Base-by-base conservation (phyloP, 305 asterid species). In the Rubia balearica region DNA sequence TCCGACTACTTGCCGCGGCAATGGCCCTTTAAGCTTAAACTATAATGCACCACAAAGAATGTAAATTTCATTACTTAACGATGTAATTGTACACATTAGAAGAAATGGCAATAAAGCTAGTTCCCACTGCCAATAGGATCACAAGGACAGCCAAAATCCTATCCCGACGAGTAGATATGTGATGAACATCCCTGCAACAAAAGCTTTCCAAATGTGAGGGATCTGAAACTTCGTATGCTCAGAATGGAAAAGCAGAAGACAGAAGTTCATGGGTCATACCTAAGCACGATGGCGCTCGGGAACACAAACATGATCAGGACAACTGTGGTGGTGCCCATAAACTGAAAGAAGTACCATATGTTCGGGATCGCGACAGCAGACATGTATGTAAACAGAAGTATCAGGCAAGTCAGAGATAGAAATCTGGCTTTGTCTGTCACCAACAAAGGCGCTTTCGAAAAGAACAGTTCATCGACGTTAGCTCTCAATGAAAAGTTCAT, bases 261-360 rank as follows among this genome's bases (percentile, higher is more conserved):
- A n/a, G 24, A 56, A 30, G 16, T 59, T 55, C 78, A 7, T 81
- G 1, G 24, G 21, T 57, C 62, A 57, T 57, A 93, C 98, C 97
- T 86, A 27, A 94, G 95, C 74, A 87, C 85, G 63, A 94, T 84
- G 3, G 90, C 85, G 86, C 96, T 82, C 6, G 98, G 98, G 79
- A 94, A 91, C 49, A 92, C 84, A 86, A 92, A 92, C 96, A 89
- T 87, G 78, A 92, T 84, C 83, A 78, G 90, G 86, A 92, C 83
- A 76, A 89, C 98, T 0, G 98, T 89, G 10, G 98, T 92, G 0
- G 98, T 86, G 19, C 98, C 97, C 93, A 92, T 88, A 73, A 92
- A 88, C 83, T 90, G 98, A 85, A 92, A 92, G 89, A 92, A 88
- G 86, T 86, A 90, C 98, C 98, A 92, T 73, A 92, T 87, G 48